Conservation (phyloP, 2,329 filamentous ascomycete genomes). For the Fusarium sp. region DNA sequence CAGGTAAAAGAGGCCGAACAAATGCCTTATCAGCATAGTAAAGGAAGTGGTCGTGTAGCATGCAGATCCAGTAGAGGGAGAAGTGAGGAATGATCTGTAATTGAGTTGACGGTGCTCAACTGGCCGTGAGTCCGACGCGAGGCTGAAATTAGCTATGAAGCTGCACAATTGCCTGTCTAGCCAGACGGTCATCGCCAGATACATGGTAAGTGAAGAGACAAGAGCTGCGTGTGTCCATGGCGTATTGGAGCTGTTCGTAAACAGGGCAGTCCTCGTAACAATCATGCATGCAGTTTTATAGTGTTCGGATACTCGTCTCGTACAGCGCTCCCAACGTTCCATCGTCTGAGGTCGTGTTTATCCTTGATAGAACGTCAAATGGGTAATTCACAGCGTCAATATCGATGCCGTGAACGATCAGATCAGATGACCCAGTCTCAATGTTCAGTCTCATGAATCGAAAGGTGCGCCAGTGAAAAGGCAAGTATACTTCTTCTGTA, state of each 20-base stretch:
- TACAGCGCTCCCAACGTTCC: neutral
- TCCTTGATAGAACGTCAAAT: fast-evolving
- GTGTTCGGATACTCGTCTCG: neutral
- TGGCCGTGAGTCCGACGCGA: neutral
- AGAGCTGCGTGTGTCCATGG: neutral
- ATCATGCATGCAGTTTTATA: neutral
- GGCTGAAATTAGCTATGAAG: neutral
- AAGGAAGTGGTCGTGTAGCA: neutral
- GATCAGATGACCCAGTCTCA: neutral
- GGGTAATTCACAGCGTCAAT: neutral
- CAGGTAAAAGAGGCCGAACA: neutral
- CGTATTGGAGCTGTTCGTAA: neutral
- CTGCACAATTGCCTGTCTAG: neutral
- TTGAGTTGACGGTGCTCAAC: neutral
- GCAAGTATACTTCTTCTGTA: neutral
- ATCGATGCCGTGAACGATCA: neutral
- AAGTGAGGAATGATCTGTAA: neutral
- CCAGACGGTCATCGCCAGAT: neutral
- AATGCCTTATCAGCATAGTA: neutral
- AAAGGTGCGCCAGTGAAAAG: neutral
- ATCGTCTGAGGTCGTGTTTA: neutral
- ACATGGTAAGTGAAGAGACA: neutral
- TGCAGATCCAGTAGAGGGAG: neutral
- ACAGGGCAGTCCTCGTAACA: conserved; percentile 2
- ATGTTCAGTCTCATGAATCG: neutral